Conservation (phyloP, 2,329 filamentous ascomycete species). For the Sporothrix humicola region DNA sequence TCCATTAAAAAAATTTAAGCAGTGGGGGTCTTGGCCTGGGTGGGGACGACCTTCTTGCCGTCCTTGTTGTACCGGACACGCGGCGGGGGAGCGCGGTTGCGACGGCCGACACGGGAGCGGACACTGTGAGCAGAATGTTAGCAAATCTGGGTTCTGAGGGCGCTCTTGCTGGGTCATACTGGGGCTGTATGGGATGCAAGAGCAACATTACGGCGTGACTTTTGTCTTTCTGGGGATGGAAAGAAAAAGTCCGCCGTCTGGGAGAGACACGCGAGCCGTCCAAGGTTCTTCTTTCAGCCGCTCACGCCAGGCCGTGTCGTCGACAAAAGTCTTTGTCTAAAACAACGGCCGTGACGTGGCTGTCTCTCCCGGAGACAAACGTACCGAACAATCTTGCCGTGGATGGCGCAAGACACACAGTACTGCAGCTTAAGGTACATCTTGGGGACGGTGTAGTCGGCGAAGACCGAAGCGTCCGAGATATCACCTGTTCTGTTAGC, state of each 20-base stretch:
- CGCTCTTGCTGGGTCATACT: not conserved
- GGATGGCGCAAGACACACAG: slow-evolving; percentile 99
- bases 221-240: too few species aligned
- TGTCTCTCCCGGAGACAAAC: slow-evolving; percentile 67
- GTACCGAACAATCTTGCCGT: slow-evolving; percentile 99
- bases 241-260: slow-evolving; percentile 34
- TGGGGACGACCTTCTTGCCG: slow-evolving; percentile 98
- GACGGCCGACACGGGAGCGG: slow-evolving; percentile 93
- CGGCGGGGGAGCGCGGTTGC: slow-evolving; percentile 97
- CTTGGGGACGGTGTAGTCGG: slow-evolving; percentile 99
- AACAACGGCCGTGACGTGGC: slow-evolving; percentile 49
- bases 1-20: slow-evolving; percentile 13
- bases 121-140: slow-evolving; percentile 70
- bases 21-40: slow-evolving; percentile 66
- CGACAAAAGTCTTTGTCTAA: slow-evolving; percentile 25
- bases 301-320: slow-evolving; percentile 45
- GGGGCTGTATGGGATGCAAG: not conserved
- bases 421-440: slow-evolving; percentile 99
- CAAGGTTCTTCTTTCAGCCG: slow-evolving; percentile 54
- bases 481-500: slow-evolving; percentile 84
- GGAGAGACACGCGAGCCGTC: slow-evolving; percentile 38
- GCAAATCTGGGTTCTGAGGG: slow-evolving; percentile 39
- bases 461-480: slow-evolving; percentile 98
- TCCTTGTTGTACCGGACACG: slow-evolving; percentile 99
- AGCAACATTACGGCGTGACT: slow-evolving; percentile 25